These are phyloP conservation scores for Geotrichum carabidarum DNA, from an alignment of 1,139 yeast species.

Conservation along the genomic window DNA sequence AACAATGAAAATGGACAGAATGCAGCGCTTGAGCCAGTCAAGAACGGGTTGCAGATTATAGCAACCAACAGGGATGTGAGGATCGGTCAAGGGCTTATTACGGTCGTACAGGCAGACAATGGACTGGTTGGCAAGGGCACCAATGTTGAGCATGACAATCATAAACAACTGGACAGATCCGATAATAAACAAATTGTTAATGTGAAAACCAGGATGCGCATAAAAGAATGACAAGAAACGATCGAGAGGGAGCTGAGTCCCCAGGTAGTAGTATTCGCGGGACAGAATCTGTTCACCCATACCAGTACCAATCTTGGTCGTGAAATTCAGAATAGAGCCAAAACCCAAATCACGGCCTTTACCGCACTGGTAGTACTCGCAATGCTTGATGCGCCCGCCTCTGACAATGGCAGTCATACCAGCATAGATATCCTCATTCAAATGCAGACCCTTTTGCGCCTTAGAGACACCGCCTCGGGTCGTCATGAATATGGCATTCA, in stretches of 20 bases:
- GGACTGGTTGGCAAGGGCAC: conserved; percentile 85
- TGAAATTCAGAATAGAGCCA: conserved; percentile 96
- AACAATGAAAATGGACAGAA: conserved; percentile 95
- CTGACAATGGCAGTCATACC: conserved; percentile 97
- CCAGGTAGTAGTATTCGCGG: conserved; percentile 94
- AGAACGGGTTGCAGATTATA: conserved; percentile 85
- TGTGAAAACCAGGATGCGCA: conserved; percentile 99
- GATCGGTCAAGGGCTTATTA: conserved; percentile 81
- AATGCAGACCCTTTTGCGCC: conserved; percentile 96
- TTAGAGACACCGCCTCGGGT: conserved; percentile 99
- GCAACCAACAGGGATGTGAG: conserved; percentile 84
- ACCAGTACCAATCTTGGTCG: conserved; percentile 99
- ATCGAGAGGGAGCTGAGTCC: conserved; percentile 94
- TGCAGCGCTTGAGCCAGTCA: conserved; percentile 97
- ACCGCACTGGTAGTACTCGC: conserved; percentile 99
- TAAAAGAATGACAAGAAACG: conserved; percentile 96
- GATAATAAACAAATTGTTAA: conserved; percentile 92
- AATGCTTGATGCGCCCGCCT: conserved; percentile 98
- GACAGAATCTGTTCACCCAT: conserved; percentile 99
- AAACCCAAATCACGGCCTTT: conserved; percentile 99
- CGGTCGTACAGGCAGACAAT: conserved; percentile 79
- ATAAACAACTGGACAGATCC: conserved; percentile 88
- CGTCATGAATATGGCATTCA: conserved; percentile 88
- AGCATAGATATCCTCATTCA: conserved; percentile 98
- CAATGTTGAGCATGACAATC: conserved; percentile 87